A percentile compares a stretch with the other conserved stretches of the same genome.
phyloP scores from a whole-genome alignment of 2,329 filamentous ascomycete species.

The Penicillium sp. region DNA sequence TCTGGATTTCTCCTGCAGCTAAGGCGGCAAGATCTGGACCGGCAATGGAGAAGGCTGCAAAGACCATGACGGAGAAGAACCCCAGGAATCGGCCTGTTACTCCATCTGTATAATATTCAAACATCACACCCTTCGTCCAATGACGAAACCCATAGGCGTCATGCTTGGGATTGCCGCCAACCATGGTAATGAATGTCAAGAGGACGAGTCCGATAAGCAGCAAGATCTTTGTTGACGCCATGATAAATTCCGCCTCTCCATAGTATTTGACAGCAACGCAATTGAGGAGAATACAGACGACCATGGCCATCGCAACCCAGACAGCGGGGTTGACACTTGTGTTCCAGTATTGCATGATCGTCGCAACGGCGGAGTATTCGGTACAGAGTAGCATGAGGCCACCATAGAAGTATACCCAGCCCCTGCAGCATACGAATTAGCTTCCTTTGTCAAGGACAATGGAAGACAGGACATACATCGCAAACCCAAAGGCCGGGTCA shows the following conservation, averaged over 20 bases:
- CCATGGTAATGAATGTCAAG: constrained; percentile 74
- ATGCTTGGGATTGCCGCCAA: constrained; percentile 67
- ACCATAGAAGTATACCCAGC: constrained; percentile 46
- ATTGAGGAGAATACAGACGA: constrained; percentile 53
- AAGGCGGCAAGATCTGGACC: constrained; percentile 57
- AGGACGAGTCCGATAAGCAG: constrained; percentile 62
- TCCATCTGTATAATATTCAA: constrained; percentile 58
- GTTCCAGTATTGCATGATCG: constrained; percentile 45
- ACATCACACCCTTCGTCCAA: constrained; percentile 59
- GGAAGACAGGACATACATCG: constrained; percentile 21
- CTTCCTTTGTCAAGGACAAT: background rate
- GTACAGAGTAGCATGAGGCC: constrained; percentile 44
- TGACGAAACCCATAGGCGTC: constrained; percentile 66
- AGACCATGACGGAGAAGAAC: constrained; percentile 65
- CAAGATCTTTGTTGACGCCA: constrained; percentile 62
- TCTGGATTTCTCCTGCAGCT: constrained; percentile 61
- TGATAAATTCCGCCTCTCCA: constrained; percentile 67
- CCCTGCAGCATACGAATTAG: constrained; percentile 16
- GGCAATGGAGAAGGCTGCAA: constrained; percentile 59
- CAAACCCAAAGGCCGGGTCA: constrained; percentile 44
- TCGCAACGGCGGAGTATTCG: constrained; percentile 44
- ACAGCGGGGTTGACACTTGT: constrained; percentile 39
- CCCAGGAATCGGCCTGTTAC: constrained; percentile 63
- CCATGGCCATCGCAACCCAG: constrained; percentile 40
- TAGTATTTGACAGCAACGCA: constrained; percentile 65